Base-by-base conservation (phyloP, 2,329 filamentous ascomycete species). In the Chaetomium globosum region DNA sequence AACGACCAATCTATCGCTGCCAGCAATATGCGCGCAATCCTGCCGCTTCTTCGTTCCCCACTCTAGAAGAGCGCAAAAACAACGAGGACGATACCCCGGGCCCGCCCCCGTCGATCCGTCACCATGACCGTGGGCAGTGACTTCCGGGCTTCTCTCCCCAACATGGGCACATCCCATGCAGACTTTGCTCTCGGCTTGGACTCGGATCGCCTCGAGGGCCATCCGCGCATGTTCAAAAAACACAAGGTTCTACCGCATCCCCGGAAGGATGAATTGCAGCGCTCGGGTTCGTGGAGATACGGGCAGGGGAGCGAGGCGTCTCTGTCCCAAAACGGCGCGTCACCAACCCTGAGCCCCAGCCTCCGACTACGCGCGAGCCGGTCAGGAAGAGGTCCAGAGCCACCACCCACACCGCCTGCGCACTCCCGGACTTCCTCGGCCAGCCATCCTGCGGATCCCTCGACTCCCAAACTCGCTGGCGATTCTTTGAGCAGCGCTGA, bases 321-420 rank as follows among this genome's bases (percentile, higher is more conserved):
- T 7, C 23, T 67, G 59, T 67, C 68, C 30, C 68, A 61, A 48
- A 69, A 65, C 28, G 43, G 64, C 23, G 60, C 46, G 48, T 66
- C 76, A 72, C 60, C 57, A 16, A 53, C 46, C 39, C 56, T 70
- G 23, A 69, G 57, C 33, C 59, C 63, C 8, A 61, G 49, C 26
- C 48, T 57, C 10, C 60, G 58, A 23, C 66, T 59, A 10, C 65
- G 57, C 39, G n/a, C 67, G 49, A 71, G 61, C 55, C 65, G 64
- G 59, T 30, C 51, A 28, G 65, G 53, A 36, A 64, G 65, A 48
- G 69, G 67, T 10, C 72, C 72, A 4, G 71, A 73, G 69, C 77
- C 84, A 46, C 87, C 87, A 49, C 86, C 86, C n/a, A 89, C 87
- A 30, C 87, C 87, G 55, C 87, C 87, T 19, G 81, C 82, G 56